Evolutionary conservation across 306 rosid species (phyloP).

Genomic region (Bauhinia variegata): DNA sequence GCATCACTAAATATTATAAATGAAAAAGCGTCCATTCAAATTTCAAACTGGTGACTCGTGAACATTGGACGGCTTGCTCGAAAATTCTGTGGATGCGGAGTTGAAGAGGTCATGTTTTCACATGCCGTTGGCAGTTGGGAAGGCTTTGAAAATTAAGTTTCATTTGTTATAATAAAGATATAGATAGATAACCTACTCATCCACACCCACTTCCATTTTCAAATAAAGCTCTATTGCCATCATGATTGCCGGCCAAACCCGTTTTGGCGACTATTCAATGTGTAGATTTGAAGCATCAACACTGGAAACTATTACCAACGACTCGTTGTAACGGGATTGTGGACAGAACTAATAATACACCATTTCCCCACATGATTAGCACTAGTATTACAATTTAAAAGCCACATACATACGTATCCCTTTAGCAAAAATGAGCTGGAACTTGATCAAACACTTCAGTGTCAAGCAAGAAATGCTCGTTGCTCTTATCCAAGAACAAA

Average conservation of each 20-base stretch:
- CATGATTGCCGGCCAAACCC: neutral
- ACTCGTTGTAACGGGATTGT: neutral
- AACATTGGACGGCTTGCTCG: neutral
- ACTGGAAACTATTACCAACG: neutral
- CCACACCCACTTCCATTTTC: too few relatives aligned
- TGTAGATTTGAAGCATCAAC: neutral
- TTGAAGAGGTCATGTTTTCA: neutral
- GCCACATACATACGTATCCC: neutral
- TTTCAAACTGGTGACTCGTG: neutral
- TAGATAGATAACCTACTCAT: too few relatives aligned
- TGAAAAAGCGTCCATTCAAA: neutral
- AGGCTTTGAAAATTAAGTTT: slow-evolving; percentile 14
- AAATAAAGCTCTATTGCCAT: too few relatives aligned
- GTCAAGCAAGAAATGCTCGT: slow-evolving; percentile 30
- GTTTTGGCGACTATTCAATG: neutral
- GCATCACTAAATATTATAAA: slow-evolving; percentile 5
- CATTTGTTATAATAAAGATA: neutral
- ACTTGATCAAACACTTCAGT: slow-evolving; percentile 24
- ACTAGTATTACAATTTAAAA: neutral
- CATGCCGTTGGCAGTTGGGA: neutral
- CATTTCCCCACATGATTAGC: slow-evolving; percentile 1
- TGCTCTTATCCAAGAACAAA: neutral
- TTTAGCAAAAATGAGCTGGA: slow-evolving; percentile 22
- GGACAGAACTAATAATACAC: too few relatives aligned
- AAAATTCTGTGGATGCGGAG: slow-evolving; percentile 1